Evolutionary conservation across 176 grass and related monocot species (phyloP), one percentile per base, ranked within the genome.

Genomic region (Aegilops speltoides): DNA sequence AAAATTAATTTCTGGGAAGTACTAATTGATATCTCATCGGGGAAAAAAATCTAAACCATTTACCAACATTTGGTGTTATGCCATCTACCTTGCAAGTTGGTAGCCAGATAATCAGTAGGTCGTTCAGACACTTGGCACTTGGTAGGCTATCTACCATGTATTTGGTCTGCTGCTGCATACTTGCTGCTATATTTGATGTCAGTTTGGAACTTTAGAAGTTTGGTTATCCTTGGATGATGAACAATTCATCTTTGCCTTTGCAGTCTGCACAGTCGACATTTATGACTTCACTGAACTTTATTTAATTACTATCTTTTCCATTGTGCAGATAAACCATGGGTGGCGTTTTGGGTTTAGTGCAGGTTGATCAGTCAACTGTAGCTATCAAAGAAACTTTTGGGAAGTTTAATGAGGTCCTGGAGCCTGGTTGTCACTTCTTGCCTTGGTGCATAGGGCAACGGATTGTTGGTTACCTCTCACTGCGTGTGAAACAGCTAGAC

Each of bases 321-420:
- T 57, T 86, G 20, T 87, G 57, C 79, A 95, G 89, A 57, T 31
- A 85, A 87, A 68, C 23, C 80, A 94, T 97, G 92, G 92, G 92
- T 61, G 90, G 89, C 60, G 15, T 41, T 70, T 76, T 87, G 19
- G 77, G 90, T 83, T 89, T 89, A 60, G 82, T 87, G 19, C 88
- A 92, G 82, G 92, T 97, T 63, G 71, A 89, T 59, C 95, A 97
- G 76, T 97, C 92, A 50, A 92, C 86, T 32, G 88, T 97, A 61
- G 95, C 90, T 16, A 89, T 97, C 85, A 92, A 88, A 64, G 95
- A 97, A 84, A 73, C 20, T 54, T 97, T 94, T 73, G 95, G 92
- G 28, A 94, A 87, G 77, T 97, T 87, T 17, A 72, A 71, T 41
- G 78, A 79, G 36, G 73, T 94, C 25, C 88, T 97, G n/a, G 92